Percentiles rank a stretch among this genome's conserved stretches.
These are phyloP conservation scores for Magnaporthiopsis rhizophila DNA, from an alignment of 2,329 filamentous ascomycete genomes.

Conservation along the genomic window DNA sequence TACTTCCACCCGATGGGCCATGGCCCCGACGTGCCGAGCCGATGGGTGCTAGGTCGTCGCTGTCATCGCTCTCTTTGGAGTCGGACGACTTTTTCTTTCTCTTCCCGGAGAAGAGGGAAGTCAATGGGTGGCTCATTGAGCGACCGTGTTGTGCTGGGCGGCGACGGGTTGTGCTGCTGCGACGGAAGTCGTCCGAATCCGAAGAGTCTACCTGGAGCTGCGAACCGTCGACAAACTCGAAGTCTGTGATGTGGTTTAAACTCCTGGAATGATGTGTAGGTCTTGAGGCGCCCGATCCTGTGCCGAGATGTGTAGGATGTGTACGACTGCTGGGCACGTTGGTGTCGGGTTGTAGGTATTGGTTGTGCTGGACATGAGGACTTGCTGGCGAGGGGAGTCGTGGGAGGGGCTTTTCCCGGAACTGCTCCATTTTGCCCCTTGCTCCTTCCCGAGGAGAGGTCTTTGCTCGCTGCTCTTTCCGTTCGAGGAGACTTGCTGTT, in stretches of 20 bases:
- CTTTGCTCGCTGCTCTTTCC: no score
- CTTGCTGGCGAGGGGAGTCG: neutral
- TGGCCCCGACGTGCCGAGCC: constrained; percentile 23
- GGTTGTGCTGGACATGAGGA: neutral
- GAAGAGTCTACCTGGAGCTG: constrained; percentile 23
- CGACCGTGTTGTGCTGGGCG: constrained; percentile 40
- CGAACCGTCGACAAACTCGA: constrained; percentile 16
- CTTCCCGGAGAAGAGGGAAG: constrained; percentile 56
- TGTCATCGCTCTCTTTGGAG: constrained; percentile 21
- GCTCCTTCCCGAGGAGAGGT: neutral
- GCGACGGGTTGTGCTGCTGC: constrained; percentile 14
- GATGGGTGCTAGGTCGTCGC: constrained; percentile 29
- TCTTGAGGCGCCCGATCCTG: neutral
- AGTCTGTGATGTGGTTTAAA: constrained; percentile 9
- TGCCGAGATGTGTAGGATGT: neutral
- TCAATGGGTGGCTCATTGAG: constrained; percentile 75
- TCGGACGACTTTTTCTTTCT: constrained; percentile 55
- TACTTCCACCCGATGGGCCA: constrained; percentile 25
- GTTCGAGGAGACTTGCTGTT: no score
- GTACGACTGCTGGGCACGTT: neutral
- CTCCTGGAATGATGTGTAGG: neutral
- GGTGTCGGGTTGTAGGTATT: neutral
- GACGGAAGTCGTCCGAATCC: constrained; percentile 30
- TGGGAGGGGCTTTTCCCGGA: neutral
- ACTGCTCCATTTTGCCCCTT: neutral